Base-by-base conservation (phyloP, 768 basidiomycete species). In the Auriscalpium vulgare region DNA sequence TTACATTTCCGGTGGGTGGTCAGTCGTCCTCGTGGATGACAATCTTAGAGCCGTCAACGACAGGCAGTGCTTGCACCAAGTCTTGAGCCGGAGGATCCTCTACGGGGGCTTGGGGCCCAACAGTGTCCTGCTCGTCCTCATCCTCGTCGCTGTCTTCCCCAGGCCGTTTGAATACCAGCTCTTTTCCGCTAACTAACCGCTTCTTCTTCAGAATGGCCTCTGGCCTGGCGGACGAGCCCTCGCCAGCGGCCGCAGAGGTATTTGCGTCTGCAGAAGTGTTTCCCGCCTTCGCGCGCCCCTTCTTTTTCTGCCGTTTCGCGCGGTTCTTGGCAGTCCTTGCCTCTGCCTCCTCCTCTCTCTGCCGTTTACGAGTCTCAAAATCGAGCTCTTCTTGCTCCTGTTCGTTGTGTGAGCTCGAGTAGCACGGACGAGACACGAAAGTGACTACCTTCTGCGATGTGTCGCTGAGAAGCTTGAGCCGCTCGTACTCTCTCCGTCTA, bases 251-350 rank as follows among this genome's bases (percentile, higher is more conserved):
- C 48, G 59, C 60, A 16, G 65, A 60, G 13, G 58, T 59, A 44
- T 65, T 66, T 23, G 64, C 69, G 29, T 60, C 64, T n/a, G 57
- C 67, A 48, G 66, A 62, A 64, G 40, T 66, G 63, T 8, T 67
- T 50, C 63, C 66, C 54, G 56, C 68, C 68, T 87, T 84, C 40
- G 80, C 69, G 50, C 82, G 74, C 60, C 80, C 87, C 69, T 95
- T 98, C 76, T 92, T 91, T 77, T 95, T 97, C 70, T 87, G 89
- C 47, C 97, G 75, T 69, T 90, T 97, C 14, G 90, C 89, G 17
- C 97, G 81, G 69, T 99, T 99, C 74, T 95, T 98, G 11, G 91
- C 86, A 0, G 95, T 97, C 74, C 94, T 97, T 2, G 87, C 84
- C 47, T 95, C 86, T 0, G 88, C 83, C 3, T 72, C 65, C 35